Base-by-base conservation (phyloP, 129 eudicot genomes). In the Chrysanthemum seticuspe region DNA sequence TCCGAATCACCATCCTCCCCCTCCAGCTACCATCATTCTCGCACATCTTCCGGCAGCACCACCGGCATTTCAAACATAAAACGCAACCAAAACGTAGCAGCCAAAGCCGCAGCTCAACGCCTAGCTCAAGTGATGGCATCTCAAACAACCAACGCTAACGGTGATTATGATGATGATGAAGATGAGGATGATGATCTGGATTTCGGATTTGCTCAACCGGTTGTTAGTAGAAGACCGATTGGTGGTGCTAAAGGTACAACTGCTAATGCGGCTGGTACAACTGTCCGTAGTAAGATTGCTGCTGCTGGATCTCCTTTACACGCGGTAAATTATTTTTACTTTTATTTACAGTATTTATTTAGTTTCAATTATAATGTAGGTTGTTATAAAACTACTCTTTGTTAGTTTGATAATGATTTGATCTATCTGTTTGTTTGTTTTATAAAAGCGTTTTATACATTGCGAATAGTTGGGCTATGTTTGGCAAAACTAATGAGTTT, bases 51-150 rank as follows among this genome's bases (percentile, higher is more conserved):
- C 52, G 61, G 77, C 65, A 70, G 88, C 76, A 63, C 77, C 65
- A 70, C 91, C 76, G 89, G 84, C 82, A 84, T 90, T 65, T 88
- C 97, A 7, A 94, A 77, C 74, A 79, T 94, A 54, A 94, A 90
- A 85, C 96, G 99, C 58, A 86, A 83, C 71, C 97, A 94, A 79
- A 90, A 94, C 83, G 83, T 84, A 56, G 99, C 99, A 12, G 99
- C 99, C 9, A 86, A 87, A 79, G 99, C 99, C 34, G 99, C 99
- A 16, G 97, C 99, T 63, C 99, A 94, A 77, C 89, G 99, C 9
- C 84, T 94, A 6, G 97, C 99, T 80, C 96, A 94, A 78, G 99
- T 90, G 73, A 94, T 94, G 99, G 98, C 98, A 52, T 86, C 97
- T 51, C 93, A 88, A 47, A 78, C 90, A 16, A 78, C 83, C 53